phyloP scores from a whole-genome alignment of 2,329 filamentous ascomycete species.

The Ophiostoma sp. region DNA sequence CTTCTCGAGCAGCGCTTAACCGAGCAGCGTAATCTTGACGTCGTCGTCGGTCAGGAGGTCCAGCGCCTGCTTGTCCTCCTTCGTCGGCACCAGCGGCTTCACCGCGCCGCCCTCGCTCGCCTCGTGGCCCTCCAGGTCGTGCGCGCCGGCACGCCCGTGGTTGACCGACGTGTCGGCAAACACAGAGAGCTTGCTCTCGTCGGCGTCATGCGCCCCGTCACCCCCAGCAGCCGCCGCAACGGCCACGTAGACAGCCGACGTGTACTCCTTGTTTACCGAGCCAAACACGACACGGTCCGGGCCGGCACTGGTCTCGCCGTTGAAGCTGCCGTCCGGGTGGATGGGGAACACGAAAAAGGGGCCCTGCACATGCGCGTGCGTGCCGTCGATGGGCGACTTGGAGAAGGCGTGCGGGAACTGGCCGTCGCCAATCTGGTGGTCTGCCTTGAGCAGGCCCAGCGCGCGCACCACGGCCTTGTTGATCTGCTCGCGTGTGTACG shows the following conservation, averaged over 20 bases:
- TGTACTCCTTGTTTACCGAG: constrained; percentile 24
- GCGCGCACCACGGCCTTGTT: constrained; percentile 19
- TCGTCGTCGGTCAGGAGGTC: constrained; percentile 10
- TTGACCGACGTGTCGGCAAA: constrained; percentile 22
- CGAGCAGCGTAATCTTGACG: constrained; percentile 1
- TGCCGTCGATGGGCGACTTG: constrained; percentile 16
- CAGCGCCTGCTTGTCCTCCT: constrained; percentile 6
- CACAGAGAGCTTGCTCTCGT: no score
- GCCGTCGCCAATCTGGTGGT: constrained; percentile 22
- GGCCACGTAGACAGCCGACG: constrained; percentile 24
- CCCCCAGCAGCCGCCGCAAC: constrained; percentile 10
- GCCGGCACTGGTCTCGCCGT: constrained; percentile 18
- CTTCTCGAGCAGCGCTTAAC: background rate
- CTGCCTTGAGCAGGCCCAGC: constrained; percentile 21
- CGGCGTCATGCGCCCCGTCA: background rate
- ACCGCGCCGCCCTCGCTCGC: background rate
- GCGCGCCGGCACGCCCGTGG: background rate
- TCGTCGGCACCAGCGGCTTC: constrained; percentile 12
- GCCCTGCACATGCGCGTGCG: constrained; percentile 20
- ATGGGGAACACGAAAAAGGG: constrained; percentile 26
- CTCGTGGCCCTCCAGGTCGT: constrained; percentile 7
- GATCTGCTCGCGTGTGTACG: constrained; percentile 21
- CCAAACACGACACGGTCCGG: constrained; percentile 25
- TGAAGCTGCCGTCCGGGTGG: constrained; percentile 18
- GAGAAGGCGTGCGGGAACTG: constrained; percentile 22